These are phyloP conservation scores for Zymoseptoria crescenta DNA, from an alignment of 2,329 filamentous ascomycete species.

Conservation along the genomic window DNA sequence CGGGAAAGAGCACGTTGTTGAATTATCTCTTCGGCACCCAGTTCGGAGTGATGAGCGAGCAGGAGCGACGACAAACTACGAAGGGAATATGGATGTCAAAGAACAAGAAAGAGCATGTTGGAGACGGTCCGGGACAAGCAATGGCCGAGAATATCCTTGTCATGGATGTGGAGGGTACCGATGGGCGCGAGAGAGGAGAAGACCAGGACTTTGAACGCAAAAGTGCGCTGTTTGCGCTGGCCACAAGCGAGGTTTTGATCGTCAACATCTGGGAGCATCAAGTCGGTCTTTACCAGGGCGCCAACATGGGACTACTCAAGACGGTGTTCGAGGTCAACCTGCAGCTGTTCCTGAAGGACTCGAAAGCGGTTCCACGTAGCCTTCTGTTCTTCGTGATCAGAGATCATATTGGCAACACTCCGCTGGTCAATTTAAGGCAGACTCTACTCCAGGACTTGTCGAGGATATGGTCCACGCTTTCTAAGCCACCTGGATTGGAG, in stretches of 20 bases:
- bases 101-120: slow-evolving; percentile 59
- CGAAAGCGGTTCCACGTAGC: slow-evolving; percentile 81
- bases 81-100: slow-evolving; percentile 99
- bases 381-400: slow-evolving; percentile 98
- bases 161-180: slow-evolving; percentile 98
- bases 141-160: slow-evolving; percentile 98
- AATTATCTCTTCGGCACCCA: slow-evolving; percentile 93
- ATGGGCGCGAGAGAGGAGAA: slow-evolving; percentile 90
- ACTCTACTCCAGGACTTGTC: slow-evolving; percentile 85
- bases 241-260: slow-evolving; percentile 94
- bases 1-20: slow-evolving; percentile 92
- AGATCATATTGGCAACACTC: slow-evolving; percentile 88
- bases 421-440: slow-evolving; percentile 78
- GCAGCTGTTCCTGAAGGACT: slow-evolving; percentile 93
- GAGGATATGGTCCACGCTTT: slow-evolving; percentile 86
- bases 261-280: slow-evolving; percentile 99
- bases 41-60: slow-evolving; percentile 97
- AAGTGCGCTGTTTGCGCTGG: slow-evolving; percentile 91
- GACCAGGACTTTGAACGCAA: slow-evolving; percentile 99
- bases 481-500: slow-evolving; percentile 84
- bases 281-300: slow-evolving; percentile 93
- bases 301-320: slow-evolving; percentile 97
- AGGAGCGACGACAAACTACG: slow-evolving; percentile 88
- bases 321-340: slow-evolving; percentile 98
- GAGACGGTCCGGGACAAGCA: slow-evolving; percentile 39